Evolutionary conservation across 805 yeast species (phyloP), one percentile per base, ranked within the genome.

Genomic region (Saccharomycopsis vini): DNA sequence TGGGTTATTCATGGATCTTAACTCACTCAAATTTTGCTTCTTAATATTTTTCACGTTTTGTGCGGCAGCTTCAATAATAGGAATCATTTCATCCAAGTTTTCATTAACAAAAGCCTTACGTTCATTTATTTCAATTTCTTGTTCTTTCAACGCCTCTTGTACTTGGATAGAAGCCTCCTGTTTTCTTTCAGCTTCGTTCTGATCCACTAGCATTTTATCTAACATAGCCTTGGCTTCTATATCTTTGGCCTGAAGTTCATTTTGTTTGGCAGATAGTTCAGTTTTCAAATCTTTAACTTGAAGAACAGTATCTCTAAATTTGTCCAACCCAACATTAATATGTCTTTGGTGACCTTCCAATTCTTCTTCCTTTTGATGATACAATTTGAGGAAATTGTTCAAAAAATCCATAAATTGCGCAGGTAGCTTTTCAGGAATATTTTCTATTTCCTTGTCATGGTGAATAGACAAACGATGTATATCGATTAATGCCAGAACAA

Each of bases 151-250:
- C 4, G 86, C 79, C 15, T 69, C 71, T 53, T 82, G 85, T 9
- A 90, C 81, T 39, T 77, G 82, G 3, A 82, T 63, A 0, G 95
- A 85, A 5, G 92, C 88, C 47, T 84, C 95, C 46, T 83, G 82
- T 52, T 82, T 87, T 50, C 95, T 68, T 57, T 90, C 97, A 0
- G 97, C 90, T 53, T 87, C 95, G 56, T 85, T 87, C 57, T 90
- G 97, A 35, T 87, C 94, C 1, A 69, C 62, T 12, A 90, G 69
- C 84, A 90, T 86, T 43, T 67, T 75, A 54, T 79, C 76, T 33
- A 90, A 69, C 71, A 86, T 83, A 21, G 62, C 61, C 46, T 75
- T 71, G 0, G 96, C 95, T 50, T 81, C 84, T 12, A 60, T 52
- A 45, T 82, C 85, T 49, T 88, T 90, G 0, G 31, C 43, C 18